These are phyloP conservation scores for Penicillium crystallinum DNA, from an alignment of 495 filamentous ascomycete genomes.

Conservation along the genomic window DNA sequence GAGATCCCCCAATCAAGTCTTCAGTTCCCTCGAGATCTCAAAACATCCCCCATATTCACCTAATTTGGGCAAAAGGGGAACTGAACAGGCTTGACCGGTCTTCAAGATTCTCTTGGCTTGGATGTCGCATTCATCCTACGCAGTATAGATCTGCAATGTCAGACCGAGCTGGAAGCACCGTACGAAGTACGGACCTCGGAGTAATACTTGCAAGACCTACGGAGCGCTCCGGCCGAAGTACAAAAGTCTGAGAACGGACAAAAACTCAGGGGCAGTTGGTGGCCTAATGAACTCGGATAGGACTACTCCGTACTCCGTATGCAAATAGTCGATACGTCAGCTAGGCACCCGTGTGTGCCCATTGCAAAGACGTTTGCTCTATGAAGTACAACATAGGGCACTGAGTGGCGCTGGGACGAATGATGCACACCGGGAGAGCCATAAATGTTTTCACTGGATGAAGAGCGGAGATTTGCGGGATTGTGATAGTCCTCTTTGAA, in stretches of 20 bases:
- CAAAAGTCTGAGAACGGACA: too few species aligned
- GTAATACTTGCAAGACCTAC: too few species aligned
- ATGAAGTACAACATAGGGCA: not conserved
- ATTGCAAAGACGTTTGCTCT: not conserved
- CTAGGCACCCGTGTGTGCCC: not conserved
- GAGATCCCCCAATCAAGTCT: not conserved
- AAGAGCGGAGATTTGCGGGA: not conserved
- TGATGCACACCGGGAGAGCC: not conserved
- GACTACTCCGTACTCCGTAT: too few species aligned
- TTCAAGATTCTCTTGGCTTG: too few species aligned
- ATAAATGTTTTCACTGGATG: not conserved
- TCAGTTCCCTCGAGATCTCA: not conserved
- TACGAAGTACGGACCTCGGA: too few species aligned
- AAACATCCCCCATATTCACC: too few species aligned
- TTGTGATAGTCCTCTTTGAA: not conserved
- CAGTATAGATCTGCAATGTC: too few species aligned
- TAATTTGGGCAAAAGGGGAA: not conserved
- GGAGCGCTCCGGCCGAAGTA: too few species aligned
- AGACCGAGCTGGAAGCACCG: too few species aligned
- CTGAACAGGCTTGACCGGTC: not conserved
- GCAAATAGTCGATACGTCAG: not conserved
- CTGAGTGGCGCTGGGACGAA: not conserved
- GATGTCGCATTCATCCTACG: too few species aligned
- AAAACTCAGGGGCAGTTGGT: too few species aligned
- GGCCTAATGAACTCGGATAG: too few species aligned